Evolutionary conservation across 1,284 basidiomycete species (phyloP), one percentile per base, ranked within the genome.

Genomic region (Sphagnurus paluster): DNA sequence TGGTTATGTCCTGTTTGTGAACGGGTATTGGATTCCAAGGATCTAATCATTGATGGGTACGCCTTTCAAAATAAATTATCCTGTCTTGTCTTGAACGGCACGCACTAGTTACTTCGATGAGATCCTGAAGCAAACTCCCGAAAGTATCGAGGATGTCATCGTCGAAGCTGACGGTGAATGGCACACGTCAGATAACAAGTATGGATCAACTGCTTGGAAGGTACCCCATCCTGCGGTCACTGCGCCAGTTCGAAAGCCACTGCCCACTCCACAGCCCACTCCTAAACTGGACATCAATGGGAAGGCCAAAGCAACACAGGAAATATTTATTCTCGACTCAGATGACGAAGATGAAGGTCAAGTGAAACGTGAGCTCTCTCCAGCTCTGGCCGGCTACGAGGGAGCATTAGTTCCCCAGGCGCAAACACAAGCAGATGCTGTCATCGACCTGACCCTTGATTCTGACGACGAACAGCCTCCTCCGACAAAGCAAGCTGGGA

Each of bases 1-100:
- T 99, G 93, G 90, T 67, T 87, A 30, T 99, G 97, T 65, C 96
- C 97, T n/a, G 87, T 94, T 29, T 99, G 97, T 67, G 91, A 91
- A 64, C 86, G 82, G 59, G 72, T 75, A 24, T 67, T 99, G 45
- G 81, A 86, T 53, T 72, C 82, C 9, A 87, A 90, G 29, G 91
- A 98, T 48, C 69, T 99, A 24, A 86, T 96, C 39, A 79, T 97
- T 50, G 96, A 99, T 63, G 93, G 92, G 89, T 95, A 48, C 38
- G 38, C 40, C 29, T 32, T 38, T 49, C 29, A 21, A 24, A 24
- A 36, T 42, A n/a, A 36, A 32, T 17, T 41, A 39, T 24, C 33
- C 50, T 10, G 42, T 34, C 26, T 11, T 16, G 16, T 11, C 33
- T 11, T 33, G 32, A 8, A 45, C 38, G 35, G 13, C 4, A 8